phyloP scores from a whole-genome alignment of 805 yeast species.

The Starmerella asiatica region DNA sequence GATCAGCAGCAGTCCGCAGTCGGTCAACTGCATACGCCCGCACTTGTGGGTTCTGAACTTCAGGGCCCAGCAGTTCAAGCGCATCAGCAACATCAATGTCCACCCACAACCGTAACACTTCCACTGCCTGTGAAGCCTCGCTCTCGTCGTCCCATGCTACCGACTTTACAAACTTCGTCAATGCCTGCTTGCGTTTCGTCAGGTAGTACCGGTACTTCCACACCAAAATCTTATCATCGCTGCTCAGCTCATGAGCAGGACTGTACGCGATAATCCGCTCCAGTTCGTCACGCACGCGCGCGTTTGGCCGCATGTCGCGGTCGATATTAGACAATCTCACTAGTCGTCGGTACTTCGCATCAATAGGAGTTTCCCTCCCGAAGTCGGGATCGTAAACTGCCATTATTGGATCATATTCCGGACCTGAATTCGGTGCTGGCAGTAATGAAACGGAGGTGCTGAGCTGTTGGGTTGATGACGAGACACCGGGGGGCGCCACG shows the following conservation, averaged over 20 bases:
- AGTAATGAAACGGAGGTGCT: constrained; percentile 20
- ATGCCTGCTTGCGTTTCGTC: constrained; percentile 49
- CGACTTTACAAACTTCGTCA: constrained; percentile 73
- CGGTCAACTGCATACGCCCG: constrained; percentile 82
- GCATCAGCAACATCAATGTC: constrained; percentile 76
- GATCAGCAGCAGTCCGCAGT: constrained; percentile 60
- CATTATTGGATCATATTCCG: constrained; percentile 19
- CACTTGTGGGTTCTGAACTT: constrained; percentile 57
- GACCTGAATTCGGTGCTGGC: constrained; percentile 13
- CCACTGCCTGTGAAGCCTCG: constrained; percentile 69
- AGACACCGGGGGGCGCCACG: constrained; percentile 18
- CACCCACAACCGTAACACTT: constrained; percentile 54
- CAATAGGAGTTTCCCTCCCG: constrained; percentile 64
- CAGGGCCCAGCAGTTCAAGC: constrained; percentile 68
- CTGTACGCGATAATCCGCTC: constrained; percentile 58
- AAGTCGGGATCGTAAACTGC: constrained; percentile 58
- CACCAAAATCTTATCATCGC: constrained; percentile 69
- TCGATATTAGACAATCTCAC: constrained; percentile 69
- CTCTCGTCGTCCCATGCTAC: constrained; percentile 76
- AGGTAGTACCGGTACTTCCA: constrained; percentile 86
- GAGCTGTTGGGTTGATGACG: constrained; percentile 21
- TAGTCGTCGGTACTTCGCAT: constrained; percentile 67
- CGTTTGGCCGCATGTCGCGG: constrained; percentile 76
- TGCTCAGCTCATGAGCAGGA: constrained; percentile 67
- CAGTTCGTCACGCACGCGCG: constrained; percentile 64